Base-by-base conservation (phyloP, 129 eudicot species). In the Escallonia rubra region DNA sequence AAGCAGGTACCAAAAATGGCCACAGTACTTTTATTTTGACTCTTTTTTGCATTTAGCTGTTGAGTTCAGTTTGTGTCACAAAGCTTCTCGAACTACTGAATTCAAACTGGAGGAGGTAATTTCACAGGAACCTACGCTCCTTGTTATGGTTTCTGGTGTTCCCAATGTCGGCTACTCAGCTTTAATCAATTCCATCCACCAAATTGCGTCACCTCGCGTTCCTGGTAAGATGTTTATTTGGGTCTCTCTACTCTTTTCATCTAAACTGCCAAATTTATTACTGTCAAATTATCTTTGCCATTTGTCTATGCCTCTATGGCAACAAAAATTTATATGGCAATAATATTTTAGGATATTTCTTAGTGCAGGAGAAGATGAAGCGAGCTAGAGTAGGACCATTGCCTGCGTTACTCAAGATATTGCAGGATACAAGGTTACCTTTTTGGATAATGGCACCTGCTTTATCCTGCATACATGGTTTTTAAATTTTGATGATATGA, bases 131-230 rank as follows among this genome's bases (percentile, higher is more conserved):
- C 98, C 96, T 69, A 93, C 98, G 47, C 88, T 93, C 6, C 92
- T 89, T 65, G 90, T 93, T 67, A 90, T 93, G 98, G 98, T 93
- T 68, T 86, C 89, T 55, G 98, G 98, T 49, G 98, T 93, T 57
- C 96, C 98, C 16, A 93, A 93, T 79, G 98, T 93, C 71, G 98
- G 98, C 57, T 89, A 93, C 64, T 93, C 98, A 10, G 96, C 96
- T 49, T 74, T 93, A 67, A 93, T 93, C 52, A 93, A 93, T 76
- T 89, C 92, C 70, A 84, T 93, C 72, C 92, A 89, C 84, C 96
- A 76, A 70, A 89, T 93, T 70, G 96, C 98, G 43, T 77, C 95
- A 13, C 57, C 86, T 43, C 96, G 91, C 55, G 86, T 93, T 77
- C 96, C 98, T 58, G 83, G 98, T 93, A 78, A 74, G 67, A 23